Evolutionary conservation across 2,329 filamentous ascomycete genomes (phyloP), one percentile per base, ranked within the genome.

Genomic region (Claviceps citrina): DNA sequence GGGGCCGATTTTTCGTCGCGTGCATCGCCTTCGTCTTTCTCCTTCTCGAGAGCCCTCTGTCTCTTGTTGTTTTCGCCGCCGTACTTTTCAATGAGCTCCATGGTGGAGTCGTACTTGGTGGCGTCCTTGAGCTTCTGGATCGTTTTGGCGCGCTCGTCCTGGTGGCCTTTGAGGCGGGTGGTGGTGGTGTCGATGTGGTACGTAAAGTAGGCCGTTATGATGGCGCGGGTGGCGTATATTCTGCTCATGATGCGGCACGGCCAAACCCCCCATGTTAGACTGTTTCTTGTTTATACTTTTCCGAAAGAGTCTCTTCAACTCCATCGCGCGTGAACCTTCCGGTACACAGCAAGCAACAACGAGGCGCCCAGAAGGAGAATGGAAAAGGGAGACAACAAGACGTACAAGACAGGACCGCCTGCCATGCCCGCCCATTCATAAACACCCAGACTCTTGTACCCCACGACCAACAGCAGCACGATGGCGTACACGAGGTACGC

Each of bases 101-200:
- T 76, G 1, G 91, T 98, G 25, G 87, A 91, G 60, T 96, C 84
- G 64, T 95, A 98, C 59, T 84, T 94, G 26, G 91, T 98, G 20
- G 87, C 87, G 43, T 81, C 78, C 62, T 98, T 98, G 46, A 98
- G 75, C 61, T 87, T 87, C 57, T 93, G 81, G 48, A 98, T 96
- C 2, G 87, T 94, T 51, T 77, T 77, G 43, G 83, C 76, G 40
- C 89, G 78, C 59, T 95, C 83, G 40, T 76, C 74, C 52, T 87
- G 77, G 27, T 87, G 71, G 16, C 73, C 73, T 50, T 89, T 81
- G 24, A 96, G 69, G 31, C 80, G 72, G 30, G 68, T 60, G 48
- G 81, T 74, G 9, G 83, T 70, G 13, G 68, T 75, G 18, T 80
- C 73, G 51, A 91, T 80, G 45, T 85, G 83, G 57, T 83, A 93